These are phyloP conservation scores for Solanum stenotomum DNA, from an alignment of 257 asterid genomes.

Conservation along the genomic window DNA sequence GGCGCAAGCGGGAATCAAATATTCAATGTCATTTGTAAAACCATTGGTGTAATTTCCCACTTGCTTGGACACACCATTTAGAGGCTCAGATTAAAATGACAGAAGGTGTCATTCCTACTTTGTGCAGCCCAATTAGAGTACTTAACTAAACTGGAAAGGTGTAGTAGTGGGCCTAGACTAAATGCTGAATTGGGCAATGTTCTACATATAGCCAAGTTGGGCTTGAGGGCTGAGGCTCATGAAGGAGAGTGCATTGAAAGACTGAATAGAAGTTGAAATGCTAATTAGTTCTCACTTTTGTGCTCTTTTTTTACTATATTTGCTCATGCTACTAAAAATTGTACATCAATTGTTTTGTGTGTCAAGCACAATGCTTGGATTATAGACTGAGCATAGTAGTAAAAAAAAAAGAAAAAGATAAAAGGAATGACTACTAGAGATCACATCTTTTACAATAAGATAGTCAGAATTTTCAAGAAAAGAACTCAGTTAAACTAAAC, in stretches of 20 bases:
- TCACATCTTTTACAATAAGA: neutral
- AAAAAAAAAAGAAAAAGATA: neutral
- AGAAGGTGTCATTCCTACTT: conserved; percentile 11
- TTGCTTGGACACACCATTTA: neutral
- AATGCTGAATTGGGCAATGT: neutral
- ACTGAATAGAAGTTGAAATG: neutral
- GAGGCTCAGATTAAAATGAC: neutral
- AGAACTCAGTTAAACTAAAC: neutral
- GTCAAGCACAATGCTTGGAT: neutral
- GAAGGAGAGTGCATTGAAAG: neutral
- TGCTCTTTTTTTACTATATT: neutral
- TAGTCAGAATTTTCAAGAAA: neutral
- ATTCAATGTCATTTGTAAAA: neutral
- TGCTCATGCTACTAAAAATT: neutral
- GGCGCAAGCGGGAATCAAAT: neutral
- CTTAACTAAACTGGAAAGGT: neutral
- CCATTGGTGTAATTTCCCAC: neutral
- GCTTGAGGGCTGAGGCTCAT: neutral
- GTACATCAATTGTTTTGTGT: neutral
- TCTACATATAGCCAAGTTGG: neutral
- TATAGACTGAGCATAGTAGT: neutral
- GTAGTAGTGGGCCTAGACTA: neutral
- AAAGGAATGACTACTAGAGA: neutral
- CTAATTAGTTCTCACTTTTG: neutral
- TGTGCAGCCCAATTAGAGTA: neutral